These are phyloP conservation scores for Halteria grandinella DNA, from an alignment of 73 alveolate genomes.

Conservation along the genomic window DNA sequence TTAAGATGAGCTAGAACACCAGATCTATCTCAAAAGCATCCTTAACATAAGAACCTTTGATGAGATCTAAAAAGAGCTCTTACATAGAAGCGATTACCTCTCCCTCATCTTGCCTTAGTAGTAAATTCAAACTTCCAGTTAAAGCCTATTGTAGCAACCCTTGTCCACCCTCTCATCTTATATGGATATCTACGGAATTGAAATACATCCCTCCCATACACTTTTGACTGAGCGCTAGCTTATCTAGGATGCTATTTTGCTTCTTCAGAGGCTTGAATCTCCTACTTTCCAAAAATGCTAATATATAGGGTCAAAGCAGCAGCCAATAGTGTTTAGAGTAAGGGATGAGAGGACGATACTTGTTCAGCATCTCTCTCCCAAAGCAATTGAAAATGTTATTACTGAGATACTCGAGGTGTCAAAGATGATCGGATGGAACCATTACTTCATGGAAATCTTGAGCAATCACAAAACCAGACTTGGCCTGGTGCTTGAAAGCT, in stretches of 20 bases:
- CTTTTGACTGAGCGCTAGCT: slow-evolving; percentile 39
- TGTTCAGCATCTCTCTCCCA: slow-evolving; percentile 30
- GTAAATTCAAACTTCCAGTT: no score
- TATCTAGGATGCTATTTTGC: not conserved
- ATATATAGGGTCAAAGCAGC: not conserved
- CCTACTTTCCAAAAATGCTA: not conserved
- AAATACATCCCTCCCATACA: slow-evolving; percentile 5
- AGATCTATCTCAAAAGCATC: slow-evolving; percentile 5
- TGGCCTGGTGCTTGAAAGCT: slow-evolving; percentile 49
- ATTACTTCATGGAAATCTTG: not conserved
- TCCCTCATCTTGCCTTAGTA: no score
- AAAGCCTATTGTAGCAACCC: not conserved
- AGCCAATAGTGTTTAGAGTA: no score
- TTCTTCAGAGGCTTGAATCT: slow-evolving; percentile 4
- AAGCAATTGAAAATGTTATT: not conserved
- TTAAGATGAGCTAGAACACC: not conserved
- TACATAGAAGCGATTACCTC: no score
- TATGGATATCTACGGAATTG: no score
- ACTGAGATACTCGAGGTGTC: slow-evolving; percentile 1
- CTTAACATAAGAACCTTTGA: slow-evolving; percentile 32
- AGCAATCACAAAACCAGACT: not conserved
- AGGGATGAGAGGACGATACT: not conserved
- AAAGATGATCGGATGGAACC: not conserved
- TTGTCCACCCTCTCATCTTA: not conserved
- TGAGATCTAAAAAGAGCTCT: slow-evolving; percentile 6